A percentile compares a stretch with the other conserved stretches of the same genome.
These are phyloP conservation scores for Boletus sp. DNA, from an alignment of 768 basidiomycete genomes.

Conservation along the genomic window DNA sequence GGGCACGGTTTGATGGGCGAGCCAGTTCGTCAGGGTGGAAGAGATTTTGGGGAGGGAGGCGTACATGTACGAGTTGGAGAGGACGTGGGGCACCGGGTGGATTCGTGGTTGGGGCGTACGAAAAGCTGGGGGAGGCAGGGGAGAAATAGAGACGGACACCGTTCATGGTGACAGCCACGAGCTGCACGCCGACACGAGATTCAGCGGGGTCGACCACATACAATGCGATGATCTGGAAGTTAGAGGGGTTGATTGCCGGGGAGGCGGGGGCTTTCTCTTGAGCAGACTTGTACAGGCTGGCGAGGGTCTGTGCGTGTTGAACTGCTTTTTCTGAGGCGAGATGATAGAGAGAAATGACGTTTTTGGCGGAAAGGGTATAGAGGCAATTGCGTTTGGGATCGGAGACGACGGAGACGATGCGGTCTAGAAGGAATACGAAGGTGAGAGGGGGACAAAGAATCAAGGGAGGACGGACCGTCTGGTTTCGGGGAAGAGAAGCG, in stretches of 20 bases:
- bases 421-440: constrained; percentile 46
- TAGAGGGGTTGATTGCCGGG: constrained; percentile 65
- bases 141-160: constrained; percentile 86
- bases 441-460: not conserved
- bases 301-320: constrained; percentile 71
- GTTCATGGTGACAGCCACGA: constrained; percentile 79
- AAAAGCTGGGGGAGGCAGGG: constrained; percentile 49
- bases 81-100: constrained; percentile 32
- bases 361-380: constrained; percentile 71
- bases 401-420: constrained; percentile 63
- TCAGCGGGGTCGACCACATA: constrained; percentile 68
- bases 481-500: constrained; percentile 59
- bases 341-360: constrained; percentile 65
- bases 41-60: constrained; percentile 72
- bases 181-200: constrained; percentile 66
- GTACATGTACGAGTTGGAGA: constrained; percentile 74
- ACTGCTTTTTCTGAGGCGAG: constrained; percentile 63
- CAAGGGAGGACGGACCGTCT: constrained; percentile 53
- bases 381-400: constrained; percentile 71
- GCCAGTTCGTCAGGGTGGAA: constrained; percentile 74
- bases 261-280: constrained; percentile 82
- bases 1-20: constrained; percentile 46
- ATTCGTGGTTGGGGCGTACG: constrained; percentile 39
- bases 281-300: constrained; percentile 69
- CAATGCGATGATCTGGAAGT: constrained; percentile 67